Evolutionary conservation across 2,329 filamentous ascomycete species (phyloP), one percentile per base, ranked within the genome.

Genomic region (Colletotrichum incanum): DNA sequence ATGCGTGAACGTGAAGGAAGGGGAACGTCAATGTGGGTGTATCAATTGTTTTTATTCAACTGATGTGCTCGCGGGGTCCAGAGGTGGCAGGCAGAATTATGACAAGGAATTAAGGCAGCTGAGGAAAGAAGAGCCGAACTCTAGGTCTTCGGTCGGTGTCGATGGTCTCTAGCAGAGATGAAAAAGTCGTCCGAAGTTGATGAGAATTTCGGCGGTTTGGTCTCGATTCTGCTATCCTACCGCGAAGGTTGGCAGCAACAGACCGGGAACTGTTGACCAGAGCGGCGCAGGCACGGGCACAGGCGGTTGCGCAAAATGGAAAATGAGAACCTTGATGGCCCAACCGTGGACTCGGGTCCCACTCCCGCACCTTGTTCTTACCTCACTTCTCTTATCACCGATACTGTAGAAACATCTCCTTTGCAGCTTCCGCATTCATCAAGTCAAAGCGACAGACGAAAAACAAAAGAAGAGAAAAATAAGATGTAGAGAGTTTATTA

Each of bases 321-420:
- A 59, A 43, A 31, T 70, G 67, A 67, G 71, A 50, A 71, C 71
- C 71, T 71, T 71, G 71, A 71, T 73, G 67, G 71, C 71, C 49
- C 66, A 52, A 47, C 28, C 31, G 16, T 59, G 37, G 54, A 28
- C 23, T 34, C 9, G 39, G 62, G 20, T 41, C 65, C 23, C 68
- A 59, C 68, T 62, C 49, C 63, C 23, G 50, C 60, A 64, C 37
- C 70, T 65, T 47, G 63, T 55, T 49, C 63, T 56, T 54, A 62
- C 63, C 63, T 71, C 49, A 61, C 61, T 34, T 23, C 18, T 52
- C 64, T 71, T 68, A 71, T 67, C 68, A 52, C 6, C 26, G 43
- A 50, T 31, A 47, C n/a, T 18, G 14, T 18, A 59, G 47, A 12
- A 55, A 28, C 55, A 31, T 47, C 39, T 41, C 54, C 37, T 39